Evolutionary conservation across 2,329 filamentous ascomycete genomes (phyloP).

Genomic region (Sporothrix dimorphospora): DNA sequence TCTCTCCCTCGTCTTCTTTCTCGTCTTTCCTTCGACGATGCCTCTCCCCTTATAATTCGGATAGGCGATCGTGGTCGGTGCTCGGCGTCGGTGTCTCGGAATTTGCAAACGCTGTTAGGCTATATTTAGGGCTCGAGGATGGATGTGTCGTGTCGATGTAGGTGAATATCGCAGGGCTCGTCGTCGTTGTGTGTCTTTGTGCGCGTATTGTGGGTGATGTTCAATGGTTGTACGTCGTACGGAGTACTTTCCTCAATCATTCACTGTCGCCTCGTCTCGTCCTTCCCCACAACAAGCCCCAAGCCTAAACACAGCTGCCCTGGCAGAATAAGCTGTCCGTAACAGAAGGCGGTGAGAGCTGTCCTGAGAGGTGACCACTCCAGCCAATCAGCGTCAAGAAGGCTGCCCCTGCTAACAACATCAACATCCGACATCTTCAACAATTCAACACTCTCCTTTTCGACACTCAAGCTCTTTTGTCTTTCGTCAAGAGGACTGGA

Average conservation of each 20-base stretch:
- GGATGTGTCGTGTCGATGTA: background rate
- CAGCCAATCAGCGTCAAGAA: conserved; percentile 20
- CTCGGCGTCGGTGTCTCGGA: background rate
- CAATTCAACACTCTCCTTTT: background rate
- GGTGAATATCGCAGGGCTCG: background rate
- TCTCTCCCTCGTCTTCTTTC: background rate
- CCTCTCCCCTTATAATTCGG: background rate
- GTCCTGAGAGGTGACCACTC: background rate
- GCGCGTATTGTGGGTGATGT: background rate
- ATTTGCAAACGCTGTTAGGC: background rate
- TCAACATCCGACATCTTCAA: background rate
- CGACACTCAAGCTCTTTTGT: background rate
- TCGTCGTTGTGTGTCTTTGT: background rate
- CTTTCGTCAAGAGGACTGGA: background rate
- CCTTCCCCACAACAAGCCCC: conserved; percentile 17
- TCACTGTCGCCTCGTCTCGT: background rate
- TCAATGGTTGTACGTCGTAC: conserved; percentile 1
- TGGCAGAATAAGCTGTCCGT: conserved; percentile 28
- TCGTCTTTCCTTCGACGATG: background rate
- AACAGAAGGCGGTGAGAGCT: conserved; percentile 31
- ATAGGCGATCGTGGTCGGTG: background rate
- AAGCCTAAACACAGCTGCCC: conserved; percentile 2
- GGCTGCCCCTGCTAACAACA: background rate
- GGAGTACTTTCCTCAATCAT: background rate
- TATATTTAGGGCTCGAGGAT: too few relatives aligned